Evolutionary conservation across 2,329 filamentous ascomycete genomes (phyloP).

Genomic region (Myriosclerotinia duriaeana): DNA sequence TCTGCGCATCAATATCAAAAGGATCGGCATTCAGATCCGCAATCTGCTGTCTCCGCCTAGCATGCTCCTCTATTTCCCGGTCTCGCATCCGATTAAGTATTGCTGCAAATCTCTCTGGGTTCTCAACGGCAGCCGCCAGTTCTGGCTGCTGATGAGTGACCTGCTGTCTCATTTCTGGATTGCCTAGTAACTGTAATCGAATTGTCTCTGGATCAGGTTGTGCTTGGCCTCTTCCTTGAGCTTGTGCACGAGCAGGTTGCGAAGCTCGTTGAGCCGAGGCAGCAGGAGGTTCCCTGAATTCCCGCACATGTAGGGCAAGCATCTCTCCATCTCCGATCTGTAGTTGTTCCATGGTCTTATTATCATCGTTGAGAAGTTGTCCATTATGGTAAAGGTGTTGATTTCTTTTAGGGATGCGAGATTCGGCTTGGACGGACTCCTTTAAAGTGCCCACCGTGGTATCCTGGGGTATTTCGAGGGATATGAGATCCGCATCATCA

Average conservation of each 20-base stretch:
- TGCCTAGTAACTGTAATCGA: constrained; percentile 77
- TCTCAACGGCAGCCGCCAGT: constrained; percentile 72
- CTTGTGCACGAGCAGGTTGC: constrained; percentile 34
- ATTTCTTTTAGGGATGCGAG: constrained; percentile 65
- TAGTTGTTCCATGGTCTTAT: constrained; percentile 77
- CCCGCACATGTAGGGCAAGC: constrained; percentile 78
- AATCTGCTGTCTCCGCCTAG: constrained; percentile 79
- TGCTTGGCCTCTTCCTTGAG: constrained; percentile 39
- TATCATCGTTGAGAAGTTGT: constrained; percentile 71
- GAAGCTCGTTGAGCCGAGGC: constrained; percentile 42
- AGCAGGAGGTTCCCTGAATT: constrained; percentile 51
- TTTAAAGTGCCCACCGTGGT: constrained; percentile 85
- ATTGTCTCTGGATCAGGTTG: constrained; percentile 73
- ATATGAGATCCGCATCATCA: constrained; percentile 65
- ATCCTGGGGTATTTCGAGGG: constrained; percentile 76
- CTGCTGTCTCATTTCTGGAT: constrained; percentile 70
- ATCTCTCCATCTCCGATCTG: constrained; percentile 87
- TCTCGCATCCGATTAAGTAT: constrained; percentile 67
- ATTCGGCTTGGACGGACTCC: constrained; percentile 83
- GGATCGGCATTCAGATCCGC: constrained; percentile 86
- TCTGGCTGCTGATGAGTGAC: constrained; percentile 72
- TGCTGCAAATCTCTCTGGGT: constrained; percentile 73
- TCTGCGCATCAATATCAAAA: constrained; percentile 89
- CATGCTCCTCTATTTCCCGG: constrained; percentile 69
- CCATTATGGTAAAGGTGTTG: constrained; percentile 93